Evolutionary conservation across 140 eudicot genomes (phyloP).

Genomic region (Bidens hawaiensis): DNA sequence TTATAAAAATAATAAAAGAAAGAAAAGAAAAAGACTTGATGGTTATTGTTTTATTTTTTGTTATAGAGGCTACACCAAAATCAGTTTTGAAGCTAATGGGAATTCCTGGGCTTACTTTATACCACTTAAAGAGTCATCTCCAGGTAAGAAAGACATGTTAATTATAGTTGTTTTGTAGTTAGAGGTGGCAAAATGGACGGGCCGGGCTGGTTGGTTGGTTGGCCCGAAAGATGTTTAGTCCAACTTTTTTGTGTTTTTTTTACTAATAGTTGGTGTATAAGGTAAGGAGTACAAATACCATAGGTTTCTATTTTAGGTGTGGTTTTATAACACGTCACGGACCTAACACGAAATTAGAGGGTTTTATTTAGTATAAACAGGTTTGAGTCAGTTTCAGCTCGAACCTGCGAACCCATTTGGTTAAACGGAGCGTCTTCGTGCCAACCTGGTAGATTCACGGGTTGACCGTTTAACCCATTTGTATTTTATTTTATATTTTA

Average conservation of each 20-base stretch:
- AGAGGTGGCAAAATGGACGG: background rate
- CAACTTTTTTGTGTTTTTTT: background rate
- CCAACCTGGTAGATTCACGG: too few species aligned
- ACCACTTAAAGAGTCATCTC: slow-evolving; percentile 97
- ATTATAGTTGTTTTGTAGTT: background rate
- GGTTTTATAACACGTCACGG: too few species aligned
- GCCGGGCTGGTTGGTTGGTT: background rate
- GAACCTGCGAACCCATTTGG: too few species aligned
- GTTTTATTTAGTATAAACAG: too few species aligned
- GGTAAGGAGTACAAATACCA: background rate
- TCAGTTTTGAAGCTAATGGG: slow-evolving; percentile 98
- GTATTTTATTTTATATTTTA: too few species aligned
- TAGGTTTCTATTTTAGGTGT: background rate
- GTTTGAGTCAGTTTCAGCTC: too few species aligned
- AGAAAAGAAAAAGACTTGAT: background rate
- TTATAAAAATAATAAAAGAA: background rate
- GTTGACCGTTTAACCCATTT: too few species aligned
- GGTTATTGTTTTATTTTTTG: background rate
- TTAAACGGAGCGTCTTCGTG: too few species aligned
- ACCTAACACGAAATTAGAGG: too few species aligned
- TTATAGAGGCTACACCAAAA: slow-evolving; percentile 95
- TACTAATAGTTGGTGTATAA: background rate
- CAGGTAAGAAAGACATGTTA: slow-evolving; percentile 51
- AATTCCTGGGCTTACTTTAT: slow-evolving; percentile 87
- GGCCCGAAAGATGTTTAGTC: background rate